These are phyloP conservation scores for Samsoniella hepiali DNA, from an alignment of 2,329 filamentous ascomycete species.

Conservation along the genomic window DNA sequence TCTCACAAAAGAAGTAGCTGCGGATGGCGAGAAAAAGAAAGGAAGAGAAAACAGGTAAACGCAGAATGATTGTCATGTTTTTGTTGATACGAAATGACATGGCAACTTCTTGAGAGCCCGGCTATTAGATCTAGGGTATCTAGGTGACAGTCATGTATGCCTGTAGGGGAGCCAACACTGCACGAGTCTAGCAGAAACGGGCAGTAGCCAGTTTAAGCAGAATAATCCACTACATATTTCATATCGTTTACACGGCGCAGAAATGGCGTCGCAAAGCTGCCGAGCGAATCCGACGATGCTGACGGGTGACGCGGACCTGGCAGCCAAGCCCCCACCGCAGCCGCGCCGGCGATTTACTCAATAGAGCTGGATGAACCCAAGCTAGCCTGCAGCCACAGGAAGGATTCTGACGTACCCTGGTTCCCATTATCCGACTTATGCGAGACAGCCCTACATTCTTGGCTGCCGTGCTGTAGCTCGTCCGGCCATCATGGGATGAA, in stretches of 20 bases:
- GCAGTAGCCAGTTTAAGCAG: background rate
- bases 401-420: background rate
- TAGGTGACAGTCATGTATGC: too few relatives aligned
- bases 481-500: background rate
- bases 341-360: background rate
- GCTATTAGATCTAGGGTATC: too few relatives aligned
- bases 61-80: too few relatives aligned
- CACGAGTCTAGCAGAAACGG: too few relatives aligned
- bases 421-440: background rate
- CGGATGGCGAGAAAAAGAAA: too few relatives aligned
- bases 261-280: background rate
- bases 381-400: background rate
- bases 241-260: background rate
- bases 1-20: too few relatives aligned
- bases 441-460: background rate
- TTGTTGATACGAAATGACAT: too few relatives aligned
- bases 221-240: background rate
- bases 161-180: too few relatives aligned
- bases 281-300: conserved; percentile 3
- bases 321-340: background rate
- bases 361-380: background rate
- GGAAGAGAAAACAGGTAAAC: too few relatives aligned
- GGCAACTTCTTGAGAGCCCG: too few relatives aligned
- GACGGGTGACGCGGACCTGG: background rate
- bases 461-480: background rate